Conservation (phyloP, 495 filamentous ascomycete species). For the Articulospora tetracladia region DNA sequence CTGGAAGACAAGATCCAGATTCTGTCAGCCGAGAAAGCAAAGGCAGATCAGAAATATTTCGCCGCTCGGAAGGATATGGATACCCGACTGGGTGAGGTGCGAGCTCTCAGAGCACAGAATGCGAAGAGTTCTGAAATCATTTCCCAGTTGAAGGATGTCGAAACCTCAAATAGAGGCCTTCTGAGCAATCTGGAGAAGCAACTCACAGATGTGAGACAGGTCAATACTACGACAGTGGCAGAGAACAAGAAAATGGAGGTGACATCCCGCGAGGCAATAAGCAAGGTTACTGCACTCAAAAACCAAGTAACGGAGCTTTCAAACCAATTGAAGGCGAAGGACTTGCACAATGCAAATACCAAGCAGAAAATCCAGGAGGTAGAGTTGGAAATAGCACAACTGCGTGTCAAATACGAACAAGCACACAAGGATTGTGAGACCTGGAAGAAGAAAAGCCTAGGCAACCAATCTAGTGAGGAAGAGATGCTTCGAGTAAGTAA, state of each 20-base stretch:
- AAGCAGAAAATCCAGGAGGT: constrained; percentile 54
- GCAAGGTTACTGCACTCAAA: constrained; percentile 67
- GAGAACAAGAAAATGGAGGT: constrained; percentile 73
- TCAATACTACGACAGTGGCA: constrained; percentile 56
- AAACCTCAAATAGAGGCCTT: constrained; percentile 54
- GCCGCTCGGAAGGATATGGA: constrained; percentile 92
- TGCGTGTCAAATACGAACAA: constrained; percentile 68
- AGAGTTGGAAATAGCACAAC: constrained; percentile 69
- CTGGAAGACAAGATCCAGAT: constrained; percentile 76
- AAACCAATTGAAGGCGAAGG: constrained; percentile 67
- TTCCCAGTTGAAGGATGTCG: constrained; percentile 85
- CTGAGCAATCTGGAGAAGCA: constrained; percentile 90
- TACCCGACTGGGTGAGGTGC: constrained; percentile 69
- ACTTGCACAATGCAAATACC: constrained; percentile 54
- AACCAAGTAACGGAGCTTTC: constrained; percentile 73
- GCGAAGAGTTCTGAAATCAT: constrained; percentile 91
- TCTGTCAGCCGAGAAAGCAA: constrained; percentile 81
- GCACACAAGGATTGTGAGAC: constrained; percentile 72
- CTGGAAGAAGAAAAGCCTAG: constrained; percentile 76
- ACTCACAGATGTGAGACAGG: constrained; percentile 71
- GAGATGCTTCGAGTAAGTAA: constrained; percentile 76
- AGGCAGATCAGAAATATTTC: constrained; percentile 98
- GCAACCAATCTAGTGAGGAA: constrained; percentile 76
- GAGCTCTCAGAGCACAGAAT: constrained; percentile 74
- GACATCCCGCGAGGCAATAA: constrained; percentile 60